Evolutionary conservation across 768 basidiomycete genomes (phyloP), one percentile per base, ranked within the genome.

Genomic region (Auricularia cornea): DNA sequence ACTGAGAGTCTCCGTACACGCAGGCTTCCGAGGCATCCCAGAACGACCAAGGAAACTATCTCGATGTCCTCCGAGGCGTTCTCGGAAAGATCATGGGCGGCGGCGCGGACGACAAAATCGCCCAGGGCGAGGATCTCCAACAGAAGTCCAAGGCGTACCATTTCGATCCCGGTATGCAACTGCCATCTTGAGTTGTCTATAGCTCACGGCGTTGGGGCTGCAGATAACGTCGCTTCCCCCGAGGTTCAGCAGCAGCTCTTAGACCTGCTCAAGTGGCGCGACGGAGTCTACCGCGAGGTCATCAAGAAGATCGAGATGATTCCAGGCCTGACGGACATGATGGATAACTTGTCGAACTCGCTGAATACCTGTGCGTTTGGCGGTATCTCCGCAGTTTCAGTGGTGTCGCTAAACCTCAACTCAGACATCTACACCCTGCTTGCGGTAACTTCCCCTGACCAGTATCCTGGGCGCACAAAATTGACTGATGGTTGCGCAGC

Each of bases 281-380:
- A 90, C 68, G 76, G 75, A 23, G 74, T 89, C 54, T 83, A 82
- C 73, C 73, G 80, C 41, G 78, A 80, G 54, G 75, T 86, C 8
- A 70, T 78, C 20, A 76, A 79, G 69, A 83, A 78, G 70, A 85
- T 89, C 38, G 84, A 86, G 66, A 82, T 83, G 77, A 80, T 89
- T 26, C 88, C 88, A 18, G 87, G 87, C 2, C 74, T 89, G 26
- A 70, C 71, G 32, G 72, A 78, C 26, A 71, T 89, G 41, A 72
- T 88, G 2, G 88, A 89, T 48, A 78, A 84, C 66, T 73, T 89
- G 51, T 80, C 83, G 5, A 84, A 88, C 67, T 80, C 84, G 3
- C 71, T 90, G 64, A 87, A 88, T 64, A 85, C 84, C 66, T 89
- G 87, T 84, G 65, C 63, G 83, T 71, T 35, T 33, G 33, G 28